These are phyloP conservation scores for Hypoxylon sp. DNA, from an alignment of 2,329 filamentous ascomycete genomes.

Conservation along the genomic window DNA sequence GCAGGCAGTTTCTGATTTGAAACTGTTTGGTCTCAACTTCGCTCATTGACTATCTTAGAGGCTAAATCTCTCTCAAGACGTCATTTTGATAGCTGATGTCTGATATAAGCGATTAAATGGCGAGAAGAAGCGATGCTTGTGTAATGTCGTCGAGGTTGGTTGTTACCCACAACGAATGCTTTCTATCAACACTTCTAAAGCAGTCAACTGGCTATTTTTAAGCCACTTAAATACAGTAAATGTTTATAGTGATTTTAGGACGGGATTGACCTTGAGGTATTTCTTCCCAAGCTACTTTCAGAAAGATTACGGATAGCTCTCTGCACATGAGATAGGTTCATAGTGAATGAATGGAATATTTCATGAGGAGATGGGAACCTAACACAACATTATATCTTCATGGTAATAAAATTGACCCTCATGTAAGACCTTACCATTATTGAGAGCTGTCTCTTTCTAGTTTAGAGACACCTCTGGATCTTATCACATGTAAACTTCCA, in stretches of 20 bases:
- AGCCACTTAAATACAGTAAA: too few species aligned
- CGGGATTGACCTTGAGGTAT: too few species aligned
- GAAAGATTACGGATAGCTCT: too few species aligned
- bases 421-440: neutral
- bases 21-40: neutral
- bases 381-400: neutral
- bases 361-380: neutral
- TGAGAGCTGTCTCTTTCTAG: neutral
- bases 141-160: neutral
- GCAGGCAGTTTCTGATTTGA: neutral
- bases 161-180: neutral
- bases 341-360: neutral
- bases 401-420: neutral
- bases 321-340: too few species aligned
- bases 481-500: constrained; percentile 15
- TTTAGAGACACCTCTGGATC: constrained; percentile 1
- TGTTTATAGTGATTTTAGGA: too few species aligned
- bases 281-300: too few species aligned
- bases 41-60: neutral
- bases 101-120: neutral
- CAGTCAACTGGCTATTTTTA: too few species aligned
- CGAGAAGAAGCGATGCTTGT: neutral
- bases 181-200: neutral
- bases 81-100: neutral
- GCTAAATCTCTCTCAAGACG: neutral